phyloP scores from a whole-genome alignment of 2,329 filamentous ascomycete genomes.

The Diplodia sapinea region DNA sequence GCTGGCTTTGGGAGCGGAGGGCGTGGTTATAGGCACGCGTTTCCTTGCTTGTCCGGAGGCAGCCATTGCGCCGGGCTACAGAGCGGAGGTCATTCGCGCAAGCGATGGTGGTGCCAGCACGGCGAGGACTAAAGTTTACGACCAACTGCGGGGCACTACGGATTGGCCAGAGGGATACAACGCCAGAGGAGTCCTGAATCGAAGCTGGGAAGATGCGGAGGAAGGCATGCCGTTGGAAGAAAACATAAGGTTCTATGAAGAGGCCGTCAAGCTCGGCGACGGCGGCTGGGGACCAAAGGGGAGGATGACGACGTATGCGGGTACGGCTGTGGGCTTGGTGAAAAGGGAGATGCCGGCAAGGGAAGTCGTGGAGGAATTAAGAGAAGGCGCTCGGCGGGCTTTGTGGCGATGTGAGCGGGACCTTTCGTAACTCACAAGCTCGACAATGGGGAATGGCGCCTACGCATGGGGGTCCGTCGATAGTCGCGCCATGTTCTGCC shows the following conservation, averaged over 20 bases:
- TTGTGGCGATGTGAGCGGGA: conserved; percentile 37
- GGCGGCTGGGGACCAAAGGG: conserved; percentile 59
- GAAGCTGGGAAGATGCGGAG: conserved; percentile 53
- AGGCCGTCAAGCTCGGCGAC: conserved; percentile 59
- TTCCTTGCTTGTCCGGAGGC: conserved; percentile 63
- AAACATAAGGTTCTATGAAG: conserved; percentile 53
- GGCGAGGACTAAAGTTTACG: conserved; percentile 58
- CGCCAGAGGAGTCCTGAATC: conserved; percentile 64
- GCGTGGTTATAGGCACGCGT: conserved; percentile 67
- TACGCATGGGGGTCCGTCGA: too few species aligned
- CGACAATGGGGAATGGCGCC: too few species aligned
- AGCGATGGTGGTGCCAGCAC: conserved; percentile 60
- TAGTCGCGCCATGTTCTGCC: too few species aligned
- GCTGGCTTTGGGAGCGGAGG: conserved; percentile 59
- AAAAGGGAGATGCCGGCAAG: conserved; percentile 56
- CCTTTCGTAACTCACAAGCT: not conserved
- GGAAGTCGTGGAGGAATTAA: conserved; percentile 59
- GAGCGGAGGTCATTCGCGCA: conserved; percentile 53
- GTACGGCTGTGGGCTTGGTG: conserved; percentile 65
- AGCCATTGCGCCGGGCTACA: conserved; percentile 54
- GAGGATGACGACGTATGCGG: conserved; percentile 65
- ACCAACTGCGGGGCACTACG: conserved; percentile 57
- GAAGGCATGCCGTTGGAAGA: conserved; percentile 51
- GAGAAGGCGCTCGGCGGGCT: conserved; percentile 46
- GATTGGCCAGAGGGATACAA: conserved; percentile 65